Percentiles rank a stretch among this genome's conserved stretches.
Evolutionary conservation across 2,329 filamentous ascomycete species (phyloP).

Genomic region (Aureobasidium namibiae): DNA sequence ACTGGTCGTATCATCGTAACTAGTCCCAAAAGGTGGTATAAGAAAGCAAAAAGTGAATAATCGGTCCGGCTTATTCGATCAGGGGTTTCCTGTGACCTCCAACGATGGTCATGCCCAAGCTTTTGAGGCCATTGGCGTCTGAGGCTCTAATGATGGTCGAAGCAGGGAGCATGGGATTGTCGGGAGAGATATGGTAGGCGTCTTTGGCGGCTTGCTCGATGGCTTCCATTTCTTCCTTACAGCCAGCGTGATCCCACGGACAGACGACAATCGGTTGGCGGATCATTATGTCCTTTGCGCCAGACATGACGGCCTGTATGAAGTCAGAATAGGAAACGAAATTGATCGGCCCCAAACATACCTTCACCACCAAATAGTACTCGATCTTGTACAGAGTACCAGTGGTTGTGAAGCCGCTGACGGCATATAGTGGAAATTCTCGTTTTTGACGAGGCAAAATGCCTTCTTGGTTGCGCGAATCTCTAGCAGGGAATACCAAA

Average conservation of each 20-base stretch:
- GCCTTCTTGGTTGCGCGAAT: slow-evolving; percentile 77
- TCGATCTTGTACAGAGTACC: slow-evolving; percentile 97
- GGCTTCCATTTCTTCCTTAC: slow-evolving; percentile 97
- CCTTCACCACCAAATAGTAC: slow-evolving; percentile 92
- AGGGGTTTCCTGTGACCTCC: slow-evolving; percentile 54
- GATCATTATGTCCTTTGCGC: slow-evolving; percentile 78
- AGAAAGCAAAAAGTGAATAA: background rate
- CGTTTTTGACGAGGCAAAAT: slow-evolving; percentile 77
- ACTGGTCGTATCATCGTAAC: slow-evolving; percentile 1
- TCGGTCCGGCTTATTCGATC: slow-evolving; percentile 48
- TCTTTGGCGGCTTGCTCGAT: slow-evolving; percentile 95
- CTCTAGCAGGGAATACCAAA: slow-evolving; percentile 82
- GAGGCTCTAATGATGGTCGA: slow-evolving; percentile 71
- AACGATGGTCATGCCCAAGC: slow-evolving; percentile 55
- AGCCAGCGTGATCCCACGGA: slow-evolving; percentile 87
- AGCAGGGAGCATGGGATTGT: slow-evolving; percentile 87
- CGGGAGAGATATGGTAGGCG: slow-evolving; percentile 75
- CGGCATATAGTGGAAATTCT: slow-evolving; percentile 80
- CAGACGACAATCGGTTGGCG: slow-evolving; percentile 94
- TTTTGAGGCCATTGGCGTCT: slow-evolving; percentile 56
- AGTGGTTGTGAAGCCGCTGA: slow-evolving; percentile 86
- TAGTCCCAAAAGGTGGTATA: background rate
- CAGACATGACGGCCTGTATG: slow-evolving; percentile 72
- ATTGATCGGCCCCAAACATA: slow-evolving; percentile 32
- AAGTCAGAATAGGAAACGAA: slow-evolving; percentile 11